A percentile compares a stretch with the other conserved stretches of the same genome.
Evolutionary conservation across 768 basidiomycete species (phyloP).

Genomic region (Russula ochroleuca): DNA sequence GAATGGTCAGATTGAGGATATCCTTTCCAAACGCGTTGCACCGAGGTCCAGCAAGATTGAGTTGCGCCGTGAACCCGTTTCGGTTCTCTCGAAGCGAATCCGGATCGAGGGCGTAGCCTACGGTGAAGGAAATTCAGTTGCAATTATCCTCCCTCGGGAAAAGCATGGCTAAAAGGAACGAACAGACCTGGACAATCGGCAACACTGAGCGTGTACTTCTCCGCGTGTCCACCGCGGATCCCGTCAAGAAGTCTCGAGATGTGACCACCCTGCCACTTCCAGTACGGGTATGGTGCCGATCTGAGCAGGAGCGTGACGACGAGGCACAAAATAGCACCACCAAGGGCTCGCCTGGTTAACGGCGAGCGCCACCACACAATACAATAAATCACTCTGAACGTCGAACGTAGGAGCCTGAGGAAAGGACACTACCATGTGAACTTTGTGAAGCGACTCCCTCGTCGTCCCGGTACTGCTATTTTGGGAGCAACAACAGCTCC

Average conservation of each 20-base stretch:
- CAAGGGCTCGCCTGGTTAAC: neutral
- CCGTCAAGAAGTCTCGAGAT: constrained; percentile 5
- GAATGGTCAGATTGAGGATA: constrained; percentile 52
- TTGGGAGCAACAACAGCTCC: neutral
- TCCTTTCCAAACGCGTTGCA: constrained; percentile 68
- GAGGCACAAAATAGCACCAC: neutral
- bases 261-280: constrained; percentile 3
- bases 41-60: constrained; percentile 49
- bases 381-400: neutral
- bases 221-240: constrained; percentile 14
- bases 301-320: constrained; percentile 6
- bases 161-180: neutral
- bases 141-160: neutral
- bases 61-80: constrained; percentile 50
- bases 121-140: neutral
- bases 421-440: constrained; percentile 12
- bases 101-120: constrained; percentile 53
- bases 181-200: constrained; percentile 25
- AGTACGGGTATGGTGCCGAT: constrained; percentile 18
- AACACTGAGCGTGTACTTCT: constrained; percentile 16
- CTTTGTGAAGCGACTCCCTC: constrained; percentile 1
- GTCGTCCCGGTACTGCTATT: neutral
- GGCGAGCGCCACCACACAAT: neutral
- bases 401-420: neutral
- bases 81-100: constrained; percentile 40